Percentiles rank a stretch among this genome's conserved stretches.
Conservation (phyloP, 2,329 filamentous ascomycete species). For the Botrytis fabae region DNA sequence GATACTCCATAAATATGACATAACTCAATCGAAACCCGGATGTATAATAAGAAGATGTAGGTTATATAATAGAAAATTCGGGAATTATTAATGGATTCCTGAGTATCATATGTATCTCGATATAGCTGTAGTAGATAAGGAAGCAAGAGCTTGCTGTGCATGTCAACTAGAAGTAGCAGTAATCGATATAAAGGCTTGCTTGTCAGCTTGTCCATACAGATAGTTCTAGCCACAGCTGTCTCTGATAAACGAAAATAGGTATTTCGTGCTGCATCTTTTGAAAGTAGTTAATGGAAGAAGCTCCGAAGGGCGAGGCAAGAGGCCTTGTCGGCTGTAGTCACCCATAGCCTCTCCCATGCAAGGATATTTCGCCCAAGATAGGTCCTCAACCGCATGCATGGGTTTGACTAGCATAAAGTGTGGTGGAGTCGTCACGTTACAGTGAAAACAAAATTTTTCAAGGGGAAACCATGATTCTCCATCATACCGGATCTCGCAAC, state of each 20-base stretch:
- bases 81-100: background rate
- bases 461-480: constrained; percentile 5
- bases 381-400: constrained; percentile 1
- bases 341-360: background rate
- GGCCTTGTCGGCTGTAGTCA: background rate
- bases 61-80: background rate
- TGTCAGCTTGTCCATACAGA: background rate
- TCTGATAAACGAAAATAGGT: background rate
- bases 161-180: background rate
- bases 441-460: constrained; percentile 6
- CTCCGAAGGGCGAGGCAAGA: background rate
- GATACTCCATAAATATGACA: background rate
- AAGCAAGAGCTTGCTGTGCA: background rate
- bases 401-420: background rate
- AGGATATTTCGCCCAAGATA: background rate
- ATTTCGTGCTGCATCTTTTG: background rate
- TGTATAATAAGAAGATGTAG: background rate
- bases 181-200: background rate
- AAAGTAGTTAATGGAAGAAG: background rate
- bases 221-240: background rate
- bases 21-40: background rate
- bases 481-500: background rate
- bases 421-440: constrained; percentile 7
- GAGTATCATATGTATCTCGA: background rate
- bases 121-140: too few relatives aligned